Conservation (phyloP, 2,329 filamentous ascomycete species). For the Cladosporium sp. region DNA sequence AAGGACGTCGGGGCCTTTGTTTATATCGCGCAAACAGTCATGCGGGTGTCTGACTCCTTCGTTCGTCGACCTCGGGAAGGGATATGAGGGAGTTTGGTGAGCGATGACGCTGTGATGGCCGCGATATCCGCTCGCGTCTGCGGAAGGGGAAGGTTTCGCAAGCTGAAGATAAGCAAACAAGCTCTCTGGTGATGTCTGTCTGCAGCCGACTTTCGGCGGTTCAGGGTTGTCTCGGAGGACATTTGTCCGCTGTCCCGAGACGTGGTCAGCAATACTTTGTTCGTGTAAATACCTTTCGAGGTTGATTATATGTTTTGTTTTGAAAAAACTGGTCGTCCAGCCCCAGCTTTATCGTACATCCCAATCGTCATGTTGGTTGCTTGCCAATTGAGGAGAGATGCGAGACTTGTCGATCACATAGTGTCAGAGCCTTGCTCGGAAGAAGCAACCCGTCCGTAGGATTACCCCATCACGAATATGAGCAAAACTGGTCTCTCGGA, state of each 20-base stretch:
- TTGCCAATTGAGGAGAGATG: neutral
- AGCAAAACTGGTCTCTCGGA: neutral
- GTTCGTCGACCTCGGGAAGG: conserved; percentile 4
- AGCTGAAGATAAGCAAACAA: conserved; percentile 5
- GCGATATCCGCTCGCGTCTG: conserved; percentile 5
- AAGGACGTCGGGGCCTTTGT: neutral
- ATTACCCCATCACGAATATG: neutral
- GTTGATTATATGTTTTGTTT: neutral
- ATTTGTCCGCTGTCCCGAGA: conserved; percentile 1
- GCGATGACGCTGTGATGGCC: conserved; percentile 14
- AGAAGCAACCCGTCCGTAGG: neutral
- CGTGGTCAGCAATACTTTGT: neutral
- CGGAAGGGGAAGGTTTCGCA: conserved; percentile 18
- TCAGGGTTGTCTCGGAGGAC: neutral
- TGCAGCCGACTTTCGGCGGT: conserved; percentile 9
- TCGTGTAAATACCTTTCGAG: neutral
- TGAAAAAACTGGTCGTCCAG: neutral
- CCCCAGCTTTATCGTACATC: neutral
- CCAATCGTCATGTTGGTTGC: neutral
- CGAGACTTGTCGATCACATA: neutral
- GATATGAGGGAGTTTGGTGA: neutral
- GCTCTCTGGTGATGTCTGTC: conserved; percentile 1
- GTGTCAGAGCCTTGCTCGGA: neutral
- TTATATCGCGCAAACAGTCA: conserved; percentile 10
- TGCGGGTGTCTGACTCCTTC: conserved; percentile 16